Conservation (phyloP, 306 rosid genomes). For the Begonia masoniana region DNA sequence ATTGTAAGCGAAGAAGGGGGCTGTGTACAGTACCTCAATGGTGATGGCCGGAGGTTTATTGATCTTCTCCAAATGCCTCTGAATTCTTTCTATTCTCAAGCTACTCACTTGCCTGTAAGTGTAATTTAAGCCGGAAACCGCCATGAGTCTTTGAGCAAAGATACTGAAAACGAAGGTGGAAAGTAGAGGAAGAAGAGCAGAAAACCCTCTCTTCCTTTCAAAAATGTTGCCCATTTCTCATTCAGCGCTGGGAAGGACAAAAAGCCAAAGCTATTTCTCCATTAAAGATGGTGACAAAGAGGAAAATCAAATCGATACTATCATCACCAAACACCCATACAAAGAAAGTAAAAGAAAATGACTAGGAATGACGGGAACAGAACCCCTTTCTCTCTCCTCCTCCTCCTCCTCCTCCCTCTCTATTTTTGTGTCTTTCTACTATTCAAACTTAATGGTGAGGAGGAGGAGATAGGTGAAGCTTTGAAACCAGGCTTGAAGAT, state of each 20-base stretch:
- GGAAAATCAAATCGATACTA: neutral
- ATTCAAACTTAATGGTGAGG: conserved; percentile 34
- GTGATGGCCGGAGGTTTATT: conserved; percentile 71
- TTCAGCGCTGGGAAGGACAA: conserved; percentile 6
- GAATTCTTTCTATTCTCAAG: conserved; percentile 67
- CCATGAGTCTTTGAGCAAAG: conserved; percentile 14
- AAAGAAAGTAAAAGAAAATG: no score
- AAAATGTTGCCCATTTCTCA: conserved; percentile 1
- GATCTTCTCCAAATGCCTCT: conserved; percentile 60
- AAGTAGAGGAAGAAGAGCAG: conserved; percentile 20
- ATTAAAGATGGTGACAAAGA: conserved; percentile 18
- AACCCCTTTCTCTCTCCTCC: neutral
- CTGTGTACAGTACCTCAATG: conserved; percentile 33
- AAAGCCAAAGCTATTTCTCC: conserved; percentile 5
- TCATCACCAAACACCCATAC: no score
- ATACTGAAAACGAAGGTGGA: conserved; percentile 8
- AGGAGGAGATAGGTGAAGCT: conserved; percentile 45
- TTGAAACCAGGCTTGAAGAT: conserved; percentile 34
- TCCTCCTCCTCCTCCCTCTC: no score
- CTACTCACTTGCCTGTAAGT: conserved; percentile 41
- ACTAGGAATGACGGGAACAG: no score
- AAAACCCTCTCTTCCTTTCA: conserved; percentile 2
- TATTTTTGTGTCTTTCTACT: no score
- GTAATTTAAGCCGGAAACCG: conserved; percentile 37
- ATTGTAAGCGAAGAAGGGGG: neutral